Evolutionary conservation across 768 basidiomycete species (phyloP).

Genomic region (Hortiboletus campestris): DNA sequence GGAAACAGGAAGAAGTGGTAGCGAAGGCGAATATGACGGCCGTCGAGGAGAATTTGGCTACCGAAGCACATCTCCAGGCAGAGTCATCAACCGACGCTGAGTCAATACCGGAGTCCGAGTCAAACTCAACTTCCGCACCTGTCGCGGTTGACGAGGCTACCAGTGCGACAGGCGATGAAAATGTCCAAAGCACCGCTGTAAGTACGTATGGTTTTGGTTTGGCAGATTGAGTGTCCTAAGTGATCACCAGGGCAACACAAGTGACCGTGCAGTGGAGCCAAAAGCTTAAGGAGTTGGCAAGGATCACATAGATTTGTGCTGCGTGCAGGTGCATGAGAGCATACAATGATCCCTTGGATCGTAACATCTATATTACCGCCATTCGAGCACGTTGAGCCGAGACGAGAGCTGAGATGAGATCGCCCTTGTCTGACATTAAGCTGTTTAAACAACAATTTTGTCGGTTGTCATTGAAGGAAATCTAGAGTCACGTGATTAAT

Average conservation of each 20-base stretch:
- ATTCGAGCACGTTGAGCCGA: neutral
- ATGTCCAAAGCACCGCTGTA: constrained; percentile 9
- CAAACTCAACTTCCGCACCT: neutral
- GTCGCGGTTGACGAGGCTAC: neutral
- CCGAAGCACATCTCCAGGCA: neutral
- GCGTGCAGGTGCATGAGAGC: neutral
- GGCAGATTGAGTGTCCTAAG: constrained; percentile 3
- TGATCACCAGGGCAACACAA: neutral
- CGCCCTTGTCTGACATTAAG: neutral
- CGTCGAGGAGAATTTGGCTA: neutral
- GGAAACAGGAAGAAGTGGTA: constrained; percentile 25
- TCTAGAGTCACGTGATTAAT: neutral
- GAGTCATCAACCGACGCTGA: neutral
- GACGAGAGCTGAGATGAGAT: neutral
- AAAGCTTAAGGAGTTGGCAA: constrained; percentile 1
- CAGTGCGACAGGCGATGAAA: constrained; percentile 7
- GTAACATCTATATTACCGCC: neutral
- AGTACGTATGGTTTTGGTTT: constrained; percentile 6
- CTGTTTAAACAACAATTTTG: no score
- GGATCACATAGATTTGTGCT: constrained; percentile 4
- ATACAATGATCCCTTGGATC: neutral
- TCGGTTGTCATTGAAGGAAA: no score
- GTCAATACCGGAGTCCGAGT: neutral
- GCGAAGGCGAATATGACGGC: constrained; percentile 4
- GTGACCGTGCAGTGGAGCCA: constrained; percentile 2